A percentile compares a stretch with the other conserved stretches of the same genome.
These are phyloP conservation scores for Venturia asperata DNA, from an alignment of 2,329 filamentous ascomycete genomes.

Conservation along the genomic window DNA sequence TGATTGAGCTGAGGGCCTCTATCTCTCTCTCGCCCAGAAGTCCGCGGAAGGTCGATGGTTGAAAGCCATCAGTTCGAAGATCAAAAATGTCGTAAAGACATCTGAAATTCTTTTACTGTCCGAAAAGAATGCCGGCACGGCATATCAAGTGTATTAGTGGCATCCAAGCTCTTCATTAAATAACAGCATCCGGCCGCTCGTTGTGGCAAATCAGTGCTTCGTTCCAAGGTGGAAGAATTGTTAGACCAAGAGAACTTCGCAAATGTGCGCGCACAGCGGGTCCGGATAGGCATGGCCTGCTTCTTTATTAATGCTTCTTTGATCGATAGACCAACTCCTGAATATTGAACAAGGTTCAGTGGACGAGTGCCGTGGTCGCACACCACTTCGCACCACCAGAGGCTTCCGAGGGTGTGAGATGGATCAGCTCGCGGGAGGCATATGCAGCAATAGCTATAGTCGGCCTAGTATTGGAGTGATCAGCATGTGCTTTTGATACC, in stretches of 20 bases:
- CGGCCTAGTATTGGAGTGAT: not conserved
- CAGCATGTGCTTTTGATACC: not conserved
- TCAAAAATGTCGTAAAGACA: not conserved
- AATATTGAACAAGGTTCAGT: not conserved
- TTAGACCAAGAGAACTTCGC: not conserved
- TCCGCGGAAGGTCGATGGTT: not conserved
- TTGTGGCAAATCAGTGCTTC: not conserved
- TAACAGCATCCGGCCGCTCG: not conserved
- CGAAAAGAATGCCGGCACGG: not conserved
- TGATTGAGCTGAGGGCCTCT: not conserved
- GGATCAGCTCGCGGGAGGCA: not conserved
- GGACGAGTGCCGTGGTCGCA: not conserved
- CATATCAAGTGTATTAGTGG: not conserved
- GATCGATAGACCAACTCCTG: not conserved
- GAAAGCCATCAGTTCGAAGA: not conserved
- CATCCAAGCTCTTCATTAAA: not conserved
- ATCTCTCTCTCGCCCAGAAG: not conserved
- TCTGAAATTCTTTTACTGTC: not conserved
- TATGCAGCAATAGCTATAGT: not conserved
- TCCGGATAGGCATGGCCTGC: too few relatives aligned
- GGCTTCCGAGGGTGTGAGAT: not conserved
- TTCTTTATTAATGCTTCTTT: too few relatives aligned
- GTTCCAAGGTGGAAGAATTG: not conserved
- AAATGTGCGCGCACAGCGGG: not conserved
- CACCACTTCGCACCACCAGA: not conserved